Base-by-base conservation (phyloP, 306 rosid species). In the Fragaria iinumae region DNA sequence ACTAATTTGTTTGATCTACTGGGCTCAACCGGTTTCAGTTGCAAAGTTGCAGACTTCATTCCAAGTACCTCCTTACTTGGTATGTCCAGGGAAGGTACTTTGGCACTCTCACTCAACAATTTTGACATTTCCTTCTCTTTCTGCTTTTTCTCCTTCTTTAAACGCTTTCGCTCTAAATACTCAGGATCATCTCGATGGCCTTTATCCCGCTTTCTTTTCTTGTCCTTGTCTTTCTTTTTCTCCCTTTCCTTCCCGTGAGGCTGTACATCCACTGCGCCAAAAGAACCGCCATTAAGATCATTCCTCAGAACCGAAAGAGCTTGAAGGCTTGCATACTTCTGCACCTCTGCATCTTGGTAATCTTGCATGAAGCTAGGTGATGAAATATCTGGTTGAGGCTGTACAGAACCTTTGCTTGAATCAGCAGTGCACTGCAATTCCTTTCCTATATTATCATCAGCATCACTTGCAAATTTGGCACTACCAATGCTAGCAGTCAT, bases 401-500 rank as follows among this genome's bases (percentile, higher is more conserved):
- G 91, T 63, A 83, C 83, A 75, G 60, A 83, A 78, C 87, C 93
- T 79, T 87, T 80, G 80, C 96, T 87, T 9, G 93, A 90, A 86
- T 92, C 96, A 12, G 97, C 97, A 62, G 96, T 90, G 88, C 93
- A 92, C 76, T 87, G 98, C 65, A 95, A 90, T 71, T 95, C 98
- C 82, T 80, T 95, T 57, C 82, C 91, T 23, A 87, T 64, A 67
- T 89, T 63, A 63, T 90, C 98, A 39, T 90, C 95, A 74, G 89
- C 90, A 67, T 91, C 91, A 43, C 89, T 86, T 27, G 86, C 72
- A 73, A 90, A 66, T 68, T 90, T 95, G 45, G 96, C 98, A 83
- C 98, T 90, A 47, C 96, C 97, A 64, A 90, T 92, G 83, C 98
- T 95, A 76, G 96, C 97, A 77, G 97, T 95, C 97, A 95, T 80